These are phyloP conservation scores for Lentithecium fluviatile DNA, from an alignment of 495 filamentous ascomycete genomes.

Conservation along the genomic window DNA sequence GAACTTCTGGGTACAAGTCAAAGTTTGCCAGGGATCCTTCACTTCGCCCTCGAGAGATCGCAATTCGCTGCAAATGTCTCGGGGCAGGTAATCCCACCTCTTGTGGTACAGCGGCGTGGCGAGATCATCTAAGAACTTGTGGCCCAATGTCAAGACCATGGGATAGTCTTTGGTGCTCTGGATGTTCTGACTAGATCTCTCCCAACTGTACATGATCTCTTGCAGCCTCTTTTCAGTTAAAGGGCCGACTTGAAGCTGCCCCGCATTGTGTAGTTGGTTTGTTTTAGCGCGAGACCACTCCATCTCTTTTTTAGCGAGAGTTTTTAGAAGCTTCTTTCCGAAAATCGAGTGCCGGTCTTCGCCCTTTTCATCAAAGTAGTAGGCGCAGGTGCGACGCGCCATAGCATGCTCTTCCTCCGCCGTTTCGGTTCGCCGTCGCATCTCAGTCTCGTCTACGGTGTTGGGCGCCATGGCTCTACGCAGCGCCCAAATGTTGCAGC, in stretches of 20 bases:
- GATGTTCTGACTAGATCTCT: not conserved
- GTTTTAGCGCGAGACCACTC: no score
- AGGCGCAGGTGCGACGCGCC: not conserved
- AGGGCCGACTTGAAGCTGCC: no score
- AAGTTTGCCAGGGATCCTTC: constrained; percentile 1
- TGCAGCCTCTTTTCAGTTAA: not conserved
- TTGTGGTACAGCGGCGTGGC: not conserved
- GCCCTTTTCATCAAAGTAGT: no score
- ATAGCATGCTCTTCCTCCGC: not conserved
- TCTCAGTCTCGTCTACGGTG: not conserved
- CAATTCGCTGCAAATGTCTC: not conserved
- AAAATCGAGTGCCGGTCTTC: no score
- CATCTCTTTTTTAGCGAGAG: no score
- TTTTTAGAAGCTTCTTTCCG: no score
- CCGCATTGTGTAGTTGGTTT: no score
- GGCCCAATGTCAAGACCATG: constrained; percentile 4
- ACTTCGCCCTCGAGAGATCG: not conserved
- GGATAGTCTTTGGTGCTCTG: not conserved
- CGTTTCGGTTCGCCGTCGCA: not conserved
- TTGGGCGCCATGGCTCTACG: not conserved
- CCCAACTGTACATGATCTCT: not conserved
- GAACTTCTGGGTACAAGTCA: not conserved
- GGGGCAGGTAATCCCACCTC: not conserved
- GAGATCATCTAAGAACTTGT: constrained; percentile 3
- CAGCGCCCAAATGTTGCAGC: constrained; percentile 13